Percentiles rank a stretch among this genome's conserved stretches.
Conservation (phyloP, 768 basidiomycete species). For the Hortiboletus campestris region DNA sequence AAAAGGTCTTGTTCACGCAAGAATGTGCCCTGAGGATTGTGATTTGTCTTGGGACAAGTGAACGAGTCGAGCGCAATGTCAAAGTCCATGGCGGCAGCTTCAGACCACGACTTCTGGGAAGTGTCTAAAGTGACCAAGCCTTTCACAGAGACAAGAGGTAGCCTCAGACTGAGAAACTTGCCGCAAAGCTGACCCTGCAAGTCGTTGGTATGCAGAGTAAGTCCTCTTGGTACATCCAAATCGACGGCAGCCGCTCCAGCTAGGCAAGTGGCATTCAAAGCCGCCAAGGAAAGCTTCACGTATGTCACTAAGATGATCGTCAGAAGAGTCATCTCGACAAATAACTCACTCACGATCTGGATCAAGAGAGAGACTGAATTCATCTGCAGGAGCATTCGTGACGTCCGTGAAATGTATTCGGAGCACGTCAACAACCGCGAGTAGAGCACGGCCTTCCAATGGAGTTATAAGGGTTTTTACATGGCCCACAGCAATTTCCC, state of each 20-base stretch:
- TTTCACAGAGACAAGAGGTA: slow-evolving; percentile 51
- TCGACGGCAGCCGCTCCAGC: slow-evolving; percentile 54
- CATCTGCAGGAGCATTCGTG: slow-evolving; percentile 76
- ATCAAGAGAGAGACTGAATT: slow-evolving; percentile 58
- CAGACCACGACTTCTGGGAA: slow-evolving; percentile 57
- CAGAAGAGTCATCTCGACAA: neutral
- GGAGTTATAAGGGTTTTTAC: slow-evolving; percentile 58
- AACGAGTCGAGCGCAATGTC: slow-evolving; percentile 72
- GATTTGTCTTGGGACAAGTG: slow-evolving; percentile 50
- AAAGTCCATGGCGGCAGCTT: slow-evolving; percentile 51
- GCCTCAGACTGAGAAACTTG: slow-evolving; percentile 56
- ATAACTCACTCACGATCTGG: slow-evolving; percentile 66
- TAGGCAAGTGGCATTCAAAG: slow-evolving; percentile 55
- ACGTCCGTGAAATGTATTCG: slow-evolving; percentile 69
- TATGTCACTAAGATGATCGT: slow-evolving; percentile 67
- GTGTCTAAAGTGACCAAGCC: slow-evolving; percentile 45
- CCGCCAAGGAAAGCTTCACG: slow-evolving; percentile 60
- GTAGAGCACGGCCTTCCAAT: slow-evolving; percentile 48
- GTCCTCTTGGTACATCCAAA: slow-evolving; percentile 53
- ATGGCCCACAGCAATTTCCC: slow-evolving; percentile 79
- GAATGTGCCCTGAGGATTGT: slow-evolving; percentile 63
- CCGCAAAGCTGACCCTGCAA: slow-evolving; percentile 65
- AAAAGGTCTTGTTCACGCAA: slow-evolving; percentile 65
- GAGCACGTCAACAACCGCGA: slow-evolving; percentile 56
- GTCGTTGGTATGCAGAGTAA: slow-evolving; percentile 72